A percentile compares a stretch with the other conserved stretches of the same genome.
These are phyloP conservation scores for Plasmodium gonderi DNA, from an alignment of 169 alveolate species.

Conservation along the genomic window DNA sequence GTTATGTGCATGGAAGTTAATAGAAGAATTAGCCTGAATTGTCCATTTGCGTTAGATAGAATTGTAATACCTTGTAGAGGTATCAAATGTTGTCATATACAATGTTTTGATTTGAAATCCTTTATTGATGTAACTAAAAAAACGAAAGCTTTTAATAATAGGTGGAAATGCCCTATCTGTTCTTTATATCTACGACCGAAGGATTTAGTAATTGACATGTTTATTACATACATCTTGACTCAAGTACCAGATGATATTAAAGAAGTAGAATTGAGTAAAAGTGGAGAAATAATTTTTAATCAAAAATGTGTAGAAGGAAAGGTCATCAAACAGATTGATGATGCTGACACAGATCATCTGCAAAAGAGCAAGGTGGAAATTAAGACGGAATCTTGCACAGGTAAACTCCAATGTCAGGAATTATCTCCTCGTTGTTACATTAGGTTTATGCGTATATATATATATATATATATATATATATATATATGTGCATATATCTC, in stretches of 20 bases:
- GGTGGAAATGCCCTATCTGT: slow-evolving; percentile 96
- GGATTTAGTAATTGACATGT: slow-evolving; percentile 89
- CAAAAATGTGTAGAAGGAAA: slow-evolving; percentile 5
- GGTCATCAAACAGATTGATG: slow-evolving; percentile 32
- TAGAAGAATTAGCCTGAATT: slow-evolving; percentile 82
- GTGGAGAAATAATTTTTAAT: slow-evolving; percentile 52
- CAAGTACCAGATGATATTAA: slow-evolving; percentile 77
- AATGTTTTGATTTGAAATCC: slow-evolving; percentile 92
- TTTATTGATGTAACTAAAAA: slow-evolving; percentile 89
- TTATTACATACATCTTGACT: slow-evolving; percentile 80
- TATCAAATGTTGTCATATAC: slow-evolving; percentile 89
- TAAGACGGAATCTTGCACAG: slow-evolving; percentile 30
- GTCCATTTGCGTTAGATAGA: slow-evolving; percentile 89
- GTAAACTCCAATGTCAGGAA: neutral
- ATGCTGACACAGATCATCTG: neutral
- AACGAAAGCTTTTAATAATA: slow-evolving; percentile 91
- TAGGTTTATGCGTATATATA: neutral
- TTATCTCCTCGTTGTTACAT: neutral
- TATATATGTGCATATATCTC: neutral
- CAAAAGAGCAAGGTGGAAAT: slow-evolving; percentile 21
- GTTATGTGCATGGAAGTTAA: slow-evolving; percentile 87
- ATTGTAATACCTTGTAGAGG: slow-evolving; percentile 94
- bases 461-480: slow-evolving; percentile 1
- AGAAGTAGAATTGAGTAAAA: slow-evolving; percentile 75
- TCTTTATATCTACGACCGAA: slow-evolving; percentile 88